A percentile compares a stretch with the other conserved stretches of the same genome.
phyloP scores from a whole-genome alignment of 208 protist genomes.

The Leishmania tarentolae region DNA sequence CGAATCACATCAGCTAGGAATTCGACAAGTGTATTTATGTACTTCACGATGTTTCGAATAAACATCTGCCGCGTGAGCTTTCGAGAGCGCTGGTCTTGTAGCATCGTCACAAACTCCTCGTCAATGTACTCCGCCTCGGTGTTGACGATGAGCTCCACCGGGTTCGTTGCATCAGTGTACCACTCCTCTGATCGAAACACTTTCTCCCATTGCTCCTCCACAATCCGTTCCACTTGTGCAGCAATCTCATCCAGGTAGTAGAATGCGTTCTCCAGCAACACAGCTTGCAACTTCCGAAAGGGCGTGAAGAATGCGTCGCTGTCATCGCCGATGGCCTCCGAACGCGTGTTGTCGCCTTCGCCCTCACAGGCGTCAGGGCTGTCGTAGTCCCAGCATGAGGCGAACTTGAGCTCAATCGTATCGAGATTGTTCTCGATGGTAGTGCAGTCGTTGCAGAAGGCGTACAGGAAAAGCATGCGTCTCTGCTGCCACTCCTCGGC shows the following conservation, averaged over 20 bases:
- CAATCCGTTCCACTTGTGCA: conserved; percentile 80
- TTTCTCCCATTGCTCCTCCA: conserved; percentile 68
- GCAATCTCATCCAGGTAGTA: conserved; percentile 89
- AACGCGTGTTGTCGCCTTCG: conserved; percentile 11
- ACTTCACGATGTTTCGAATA: conserved; percentile 70
- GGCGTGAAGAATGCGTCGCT: conserved; percentile 37
- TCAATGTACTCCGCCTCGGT: conserved; percentile 85
- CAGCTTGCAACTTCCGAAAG: conserved; percentile 74
- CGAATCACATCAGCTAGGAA: conserved; percentile 84
- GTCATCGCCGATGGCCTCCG: neutral
- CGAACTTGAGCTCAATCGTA: conserved; percentile 86
- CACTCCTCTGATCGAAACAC: conserved; percentile 73
- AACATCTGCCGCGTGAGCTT: conserved; percentile 77
- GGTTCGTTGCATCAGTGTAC: conserved; percentile 72
- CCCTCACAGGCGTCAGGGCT: conserved; percentile 5
- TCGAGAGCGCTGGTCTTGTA: conserved; percentile 63
- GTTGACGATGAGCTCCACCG: conserved; percentile 80
- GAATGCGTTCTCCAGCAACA: conserved; percentile 60
- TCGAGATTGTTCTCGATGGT: conserved; percentile 89
- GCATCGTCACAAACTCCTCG: conserved; percentile 78
- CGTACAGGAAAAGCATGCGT: conserved; percentile 82
- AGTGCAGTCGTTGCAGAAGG: conserved; percentile 87
- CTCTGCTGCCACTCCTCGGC: conserved; percentile 72
- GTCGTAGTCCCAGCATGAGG: conserved; percentile 69
- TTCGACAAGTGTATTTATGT: conserved; percentile 74